phyloP scores from a whole-genome alignment of 805 yeast species.

The Ogataea siamensis region DNA sequence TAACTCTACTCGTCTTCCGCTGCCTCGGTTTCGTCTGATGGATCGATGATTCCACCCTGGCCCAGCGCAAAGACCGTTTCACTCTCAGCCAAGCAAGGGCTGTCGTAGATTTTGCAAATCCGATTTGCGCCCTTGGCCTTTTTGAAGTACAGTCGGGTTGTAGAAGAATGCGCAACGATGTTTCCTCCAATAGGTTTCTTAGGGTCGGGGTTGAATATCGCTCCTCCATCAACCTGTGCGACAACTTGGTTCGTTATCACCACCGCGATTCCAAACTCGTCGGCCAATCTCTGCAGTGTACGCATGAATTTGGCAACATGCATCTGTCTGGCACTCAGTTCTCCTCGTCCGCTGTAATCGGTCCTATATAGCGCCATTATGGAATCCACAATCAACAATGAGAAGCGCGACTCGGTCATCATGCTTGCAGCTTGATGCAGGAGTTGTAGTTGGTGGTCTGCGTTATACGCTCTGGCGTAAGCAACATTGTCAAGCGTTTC shows the following conservation, averaged over 20 bases:
- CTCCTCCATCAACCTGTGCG: conserved; percentile 94
- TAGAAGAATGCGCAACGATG: conserved; percentile 94
- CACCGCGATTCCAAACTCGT: conserved; percentile 96
- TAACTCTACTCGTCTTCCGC: conserved; percentile 43
- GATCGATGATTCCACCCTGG: conserved; percentile 97
- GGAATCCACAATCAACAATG: conserved; percentile 90
- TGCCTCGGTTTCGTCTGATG: conserved; percentile 45
- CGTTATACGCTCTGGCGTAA: conserved; percentile 94
- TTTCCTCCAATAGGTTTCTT: conserved; percentile 99
- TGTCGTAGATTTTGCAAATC: conserved; percentile 90
- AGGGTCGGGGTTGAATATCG: conserved; percentile 88
- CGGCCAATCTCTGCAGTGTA: conserved; percentile 87
- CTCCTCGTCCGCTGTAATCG: conserved; percentile 94
- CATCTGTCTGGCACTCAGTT: conserved; percentile 88
- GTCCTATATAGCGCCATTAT: conserved; percentile 96
- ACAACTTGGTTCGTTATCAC: conserved; percentile 95
- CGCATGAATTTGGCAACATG: conserved; percentile 94
- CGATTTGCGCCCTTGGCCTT: conserved; percentile 92
- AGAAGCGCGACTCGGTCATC: conserved; percentile 94
- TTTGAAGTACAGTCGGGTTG: conserved; percentile 85
- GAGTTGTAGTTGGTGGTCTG: conserved; percentile 90
- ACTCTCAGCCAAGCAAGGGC: conserved; percentile 94
- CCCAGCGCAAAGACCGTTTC: conserved; percentile 94
- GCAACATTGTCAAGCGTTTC: conserved; percentile 97
- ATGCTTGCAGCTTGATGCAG: conserved; percentile 87